Evolutionary conservation across 208 protist species (phyloP), one percentile per base, ranked within the genome.

Genomic region (Leishmania lainsoni): DNA sequence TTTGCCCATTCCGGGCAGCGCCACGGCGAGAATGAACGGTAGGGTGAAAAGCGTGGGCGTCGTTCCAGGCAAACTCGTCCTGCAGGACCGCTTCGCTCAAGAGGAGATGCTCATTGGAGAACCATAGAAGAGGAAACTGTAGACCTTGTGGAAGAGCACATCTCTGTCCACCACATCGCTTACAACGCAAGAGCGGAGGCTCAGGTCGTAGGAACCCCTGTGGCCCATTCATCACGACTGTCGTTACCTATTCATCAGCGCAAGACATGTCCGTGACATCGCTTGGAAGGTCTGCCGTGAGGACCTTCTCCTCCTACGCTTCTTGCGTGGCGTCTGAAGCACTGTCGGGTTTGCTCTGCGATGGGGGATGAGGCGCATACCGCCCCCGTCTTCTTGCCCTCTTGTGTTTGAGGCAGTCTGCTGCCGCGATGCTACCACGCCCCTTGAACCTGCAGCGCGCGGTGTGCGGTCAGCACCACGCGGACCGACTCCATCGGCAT

Each of bases 211-310:
- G 52, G 72, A 75, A 5, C 20, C 17, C 10, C 85, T 83, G n/a
- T 91, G 75, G 1, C 35, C 54, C 42, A 8, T 77, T 76, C 17
- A 85, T 63, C 0, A 78, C 66, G 20, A 35, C 35, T 14, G 83
- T 85, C 5, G 87, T 85, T 22, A 89, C 42, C 88, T 84, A 89
- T 42, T 83, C 79, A 39, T 87, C 80, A 1, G 84, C 79, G n/a
- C 83, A 63, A 72, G 83, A 90, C 4, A 88, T 45, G 59, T 86
- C 87, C 16, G 78, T 83, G n/a, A 86, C 76, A 1, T 84, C 76
- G 22, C 63, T 63, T 3, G 63, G 61, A 5, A 56, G 35, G 10
- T 49, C 70, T 45, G 89, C 63, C 87, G 54, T 80, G 86, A 86
- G 35, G 48, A 63, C 42, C 71, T 87, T 87, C 1, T 84, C 73